Percentiles rank a stretch among this genome's conserved stretches.
phyloP scores from a whole-genome alignment of 2,329 filamentous ascomycete genomes.

The Trichoderma koningii region DNA sequence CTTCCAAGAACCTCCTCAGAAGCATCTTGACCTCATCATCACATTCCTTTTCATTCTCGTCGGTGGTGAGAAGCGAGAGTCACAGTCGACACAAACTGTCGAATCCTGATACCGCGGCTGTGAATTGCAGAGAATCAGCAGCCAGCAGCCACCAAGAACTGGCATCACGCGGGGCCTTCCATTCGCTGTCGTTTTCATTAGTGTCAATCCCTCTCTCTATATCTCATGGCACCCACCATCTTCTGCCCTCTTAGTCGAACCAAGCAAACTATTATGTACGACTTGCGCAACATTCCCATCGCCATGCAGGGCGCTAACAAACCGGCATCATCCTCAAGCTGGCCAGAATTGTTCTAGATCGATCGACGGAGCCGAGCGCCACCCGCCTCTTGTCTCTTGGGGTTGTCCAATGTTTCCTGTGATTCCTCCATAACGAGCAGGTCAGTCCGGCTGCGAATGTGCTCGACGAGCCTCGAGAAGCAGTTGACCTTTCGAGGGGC shows the following conservation, averaged over 20 bases:
- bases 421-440: not conserved
- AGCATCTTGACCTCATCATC: too few species aligned
- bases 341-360: not conserved
- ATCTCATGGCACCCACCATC: not conserved
- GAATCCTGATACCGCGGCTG: too few species aligned
- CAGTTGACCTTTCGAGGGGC: not conserved
- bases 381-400: constrained; percentile 7
- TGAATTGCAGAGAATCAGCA: not conserved
- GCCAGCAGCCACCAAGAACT: not conserved
- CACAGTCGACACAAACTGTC: too few species aligned
- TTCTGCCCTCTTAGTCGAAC: not conserved
- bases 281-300: not conserved
- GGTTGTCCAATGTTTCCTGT: not conserved
- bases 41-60: too few species aligned
- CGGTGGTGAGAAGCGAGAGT: not conserved
- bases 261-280: not conserved
- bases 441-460: not conserved
- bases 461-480: not conserved
- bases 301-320: constrained; percentile 13
- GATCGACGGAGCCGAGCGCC: constrained; percentile 12
- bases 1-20: not conserved
- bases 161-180: not conserved
- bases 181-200: not conserved
- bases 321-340: not conserved
- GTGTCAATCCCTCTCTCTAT: not conserved